Evolutionary conservation across 2,329 filamentous ascomycete species (phyloP), one percentile per base, ranked within the genome.

Genomic region (Colletotrichum siamense): DNA sequence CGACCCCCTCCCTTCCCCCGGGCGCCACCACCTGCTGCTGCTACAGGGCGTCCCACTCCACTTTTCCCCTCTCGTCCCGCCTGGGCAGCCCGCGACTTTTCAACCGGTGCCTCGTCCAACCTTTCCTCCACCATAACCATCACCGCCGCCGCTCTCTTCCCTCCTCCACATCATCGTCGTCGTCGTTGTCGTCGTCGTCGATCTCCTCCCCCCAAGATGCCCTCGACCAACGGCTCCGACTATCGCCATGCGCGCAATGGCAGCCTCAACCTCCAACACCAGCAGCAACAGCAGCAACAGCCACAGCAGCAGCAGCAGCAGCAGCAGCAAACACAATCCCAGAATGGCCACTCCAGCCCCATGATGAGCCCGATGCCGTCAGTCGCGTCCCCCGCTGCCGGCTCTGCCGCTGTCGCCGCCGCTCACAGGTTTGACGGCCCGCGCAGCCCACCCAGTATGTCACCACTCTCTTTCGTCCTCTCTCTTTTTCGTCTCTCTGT

Each of bases 361-460:
- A 77, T 80, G 34, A 84, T 85, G 82, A 81, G 81, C 78, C 82
- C 85, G 63, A 82, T 86, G 80, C 36, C 81, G 80, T 81, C 85
- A 72, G 49, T 55, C 55, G 57, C 74, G 36, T 79, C 81, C 13
- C 30, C 73, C 22, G 69, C 73, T 13, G 32, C 68, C 32, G 68
- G 39, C 28, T 55, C 63, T 34, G 69, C 36, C 61, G 55, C 67
- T 26, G 39, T 49, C 39, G 39, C 39, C 39, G 59, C 26, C 61
- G 26, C 57, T 61, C 24, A 83, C 79, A 83, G 90, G 79, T 92
- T 92, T 81, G 91, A 92, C 74, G 91, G 90, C 77, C 90, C 92
- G 63, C 86, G 91, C 80, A 93, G 91, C 84, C 92, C 92, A 78
- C 91, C 92, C 32, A 92, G 91, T 91, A 87, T 83, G 89, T 89